Base-by-base conservation (phyloP, 176 grass and related monocot species). In the Oryza glaberrima region DNA sequence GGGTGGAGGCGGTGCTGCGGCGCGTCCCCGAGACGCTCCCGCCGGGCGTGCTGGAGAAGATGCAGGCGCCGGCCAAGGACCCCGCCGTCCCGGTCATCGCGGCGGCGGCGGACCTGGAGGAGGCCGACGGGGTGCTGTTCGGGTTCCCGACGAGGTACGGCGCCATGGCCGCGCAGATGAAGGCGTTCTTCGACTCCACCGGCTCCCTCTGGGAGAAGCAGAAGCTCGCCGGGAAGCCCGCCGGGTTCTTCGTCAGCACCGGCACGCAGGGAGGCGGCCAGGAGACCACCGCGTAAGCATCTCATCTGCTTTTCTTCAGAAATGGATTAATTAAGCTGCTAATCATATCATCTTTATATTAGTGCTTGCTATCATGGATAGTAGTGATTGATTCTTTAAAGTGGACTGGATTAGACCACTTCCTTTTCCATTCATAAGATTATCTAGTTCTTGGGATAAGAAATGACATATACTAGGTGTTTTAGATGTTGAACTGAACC, bases 101-200 rank as follows among this genome's bases (percentile, higher is more conserved):
- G 26, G 81, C 88, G 19, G 71, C 91, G 1, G 91, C 80, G 4
- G 94, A 96, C 69, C 86, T 96, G 83, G 73, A 80, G 83, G 91
- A 91, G 75, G 94, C 94, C 35, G 89, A 96, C 45, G 91, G 91
- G 15, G 69, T 96, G 51, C 54, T 96, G 30, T 96, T 96, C 67
- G 94, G 94, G 16, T 96, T 96, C 84, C 91, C 94, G 65, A 96
- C 94, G 13, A 89, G 94, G 77, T 96, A 91, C 69, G 91, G 94
- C 74, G 48, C 94, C 72, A 96, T 96, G 94, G 91, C 94, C 35
- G 89, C 91, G n/a, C 94, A 96, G 83, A 96, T 96, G 94, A 96
- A 96, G 78, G 88, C 91, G 1, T 96, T 96, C 83, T 93, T 96
- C 48, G 94, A 96, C 69, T 96, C 94, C 77, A 96, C 94, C 0